A percentile compares a stretch with the other conserved stretches of the same genome.
Conservation (phyloP, 2,329 filamentous ascomycete genomes). For the Emergomyces pasteurianus region DNA sequence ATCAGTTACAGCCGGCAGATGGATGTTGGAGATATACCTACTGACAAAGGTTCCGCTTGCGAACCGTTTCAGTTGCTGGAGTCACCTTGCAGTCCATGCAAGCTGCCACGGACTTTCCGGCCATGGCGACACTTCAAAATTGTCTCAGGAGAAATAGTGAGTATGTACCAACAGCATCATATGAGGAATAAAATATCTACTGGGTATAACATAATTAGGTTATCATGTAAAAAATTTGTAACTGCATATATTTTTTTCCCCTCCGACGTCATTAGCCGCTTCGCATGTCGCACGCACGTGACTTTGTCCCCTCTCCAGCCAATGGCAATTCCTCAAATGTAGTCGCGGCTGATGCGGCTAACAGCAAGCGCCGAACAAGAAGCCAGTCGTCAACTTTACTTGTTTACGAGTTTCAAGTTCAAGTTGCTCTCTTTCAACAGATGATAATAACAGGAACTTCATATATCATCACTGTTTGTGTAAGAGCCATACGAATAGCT, state of each 20-base stretch:
- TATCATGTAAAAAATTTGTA: not conserved
- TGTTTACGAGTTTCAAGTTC: not conserved
- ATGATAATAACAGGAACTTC: not conserved
- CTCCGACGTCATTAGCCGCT: not conserved
- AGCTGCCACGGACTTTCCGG: constrained; percentile 12
- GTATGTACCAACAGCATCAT: not conserved
- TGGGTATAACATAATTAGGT: not conserved
- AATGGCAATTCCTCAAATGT: not conserved
- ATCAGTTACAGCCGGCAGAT: not conserved
- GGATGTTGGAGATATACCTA: constrained; percentile 2
- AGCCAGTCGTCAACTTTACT: not conserved
- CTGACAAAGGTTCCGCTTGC: constrained; percentile 10
- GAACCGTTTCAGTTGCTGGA: constrained; percentile 3
- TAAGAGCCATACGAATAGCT: not conserved
- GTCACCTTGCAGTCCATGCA: constrained; percentile 15
- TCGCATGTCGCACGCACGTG: not conserved
- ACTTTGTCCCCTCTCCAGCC: not conserved
- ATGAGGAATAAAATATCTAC: not conserved
- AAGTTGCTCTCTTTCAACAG: not conserved
- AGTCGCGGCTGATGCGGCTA: not conserved
- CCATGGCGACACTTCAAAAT: not conserved
- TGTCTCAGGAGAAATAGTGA: not conserved
- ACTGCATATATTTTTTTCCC: not conserved
- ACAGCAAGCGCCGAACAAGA: not conserved
- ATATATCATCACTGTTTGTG: not conserved